Evolutionary conservation across 2,329 filamentous ascomycete genomes (phyloP), one percentile per base, ranked within the genome.

Genomic region (Pseudogymnoascus sp.): DNA sequence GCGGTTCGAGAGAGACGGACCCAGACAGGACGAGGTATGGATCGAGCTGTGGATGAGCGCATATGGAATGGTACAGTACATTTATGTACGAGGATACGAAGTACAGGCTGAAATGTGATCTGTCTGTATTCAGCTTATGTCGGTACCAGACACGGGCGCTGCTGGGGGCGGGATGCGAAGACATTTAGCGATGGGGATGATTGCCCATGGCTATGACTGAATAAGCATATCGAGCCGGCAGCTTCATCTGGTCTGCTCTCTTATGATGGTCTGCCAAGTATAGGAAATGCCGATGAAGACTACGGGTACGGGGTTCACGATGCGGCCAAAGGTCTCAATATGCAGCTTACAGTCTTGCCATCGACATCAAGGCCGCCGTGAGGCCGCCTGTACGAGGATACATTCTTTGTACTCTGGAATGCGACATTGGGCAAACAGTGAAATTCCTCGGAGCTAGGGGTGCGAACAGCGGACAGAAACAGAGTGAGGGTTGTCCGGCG

Each of bases 291-390:
- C 44, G 27, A 51, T 31, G 9, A 31, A 31, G 44, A 51, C 44
- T 7, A 51, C 12, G n/a, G 44, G 44, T 31, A 31, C 44, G 31
- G n/a, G 44, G 44, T 31, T 51, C 44, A 51, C 27, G 44, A 51
- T 51, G 44, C 44, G 44, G 44, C 44, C 44, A 51, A 13, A 51
- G 27, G 44, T 51, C 44, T 51, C 21, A 33, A 51, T 51, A 51
- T 51, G 44, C 44, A 51, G 31, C 44, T 51, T 31, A 31, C 27
- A 31, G n/a, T 51, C 44, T 31, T 13, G 27, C 27, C 9, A 27
- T 51, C n/a, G 44, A 33, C n/a, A 51, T 31, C n/a, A 51, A 51
- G 44, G 44, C 44, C 27, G 29, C 27, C 44, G n/a, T 17, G 44
- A 51, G 27, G 44, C 27, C 44, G 44, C 44, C 44, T 31, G 44